phyloP scores from a whole-genome alignment of 345 rosid genomes.

The Pistacia vera region DNA sequence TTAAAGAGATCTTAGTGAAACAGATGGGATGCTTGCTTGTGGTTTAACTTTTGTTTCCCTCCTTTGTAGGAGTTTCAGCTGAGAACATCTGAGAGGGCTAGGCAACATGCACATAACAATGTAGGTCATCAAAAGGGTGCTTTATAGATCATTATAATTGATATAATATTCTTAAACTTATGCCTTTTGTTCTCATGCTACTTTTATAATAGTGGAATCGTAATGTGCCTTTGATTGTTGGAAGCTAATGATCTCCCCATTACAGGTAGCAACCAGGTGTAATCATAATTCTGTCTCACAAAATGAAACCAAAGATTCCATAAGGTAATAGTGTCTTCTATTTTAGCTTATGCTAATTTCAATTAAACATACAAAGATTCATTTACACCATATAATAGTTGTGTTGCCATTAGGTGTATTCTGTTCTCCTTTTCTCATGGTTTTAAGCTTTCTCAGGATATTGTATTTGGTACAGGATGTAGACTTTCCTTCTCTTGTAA shows the following conservation, averaged over 20 bases:
- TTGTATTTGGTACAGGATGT: not conserved
- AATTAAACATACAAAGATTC: not conserved
- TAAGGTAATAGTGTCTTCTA: slow-evolving; percentile 30
- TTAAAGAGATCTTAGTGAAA: not conserved
- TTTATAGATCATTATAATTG: not conserved
- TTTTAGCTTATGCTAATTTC: not conserved
- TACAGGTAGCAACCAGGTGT: slow-evolving; percentile 27
- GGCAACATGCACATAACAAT: slow-evolving; percentile 27
- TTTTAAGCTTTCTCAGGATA: not conserved
- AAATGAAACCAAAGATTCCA: slow-evolving; percentile 23
- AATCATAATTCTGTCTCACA: slow-evolving; percentile 25
- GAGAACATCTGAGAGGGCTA: slow-evolving; percentile 46
- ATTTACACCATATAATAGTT: not conserved
- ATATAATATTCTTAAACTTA: not conserved
- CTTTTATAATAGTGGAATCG: not conserved
- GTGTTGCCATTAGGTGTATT: not conserved
- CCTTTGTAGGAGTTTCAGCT: slow-evolving; percentile 42
- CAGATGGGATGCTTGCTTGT: slow-evolving; percentile 4
- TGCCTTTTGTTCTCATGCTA: not conserved
- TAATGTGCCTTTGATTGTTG: not conserved
- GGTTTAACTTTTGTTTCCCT: slow-evolving; percentile 6
- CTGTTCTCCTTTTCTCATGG: not conserved
- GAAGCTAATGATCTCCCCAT: slow-evolving; percentile 11
- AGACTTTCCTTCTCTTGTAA: not conserved
- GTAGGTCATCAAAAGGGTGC: slow-evolving; percentile 26